A percentile compares a stretch with the other conserved stretches of the same genome.
Evolutionary conservation across 257 asterid genomes (phyloP).

Genomic region (Solanum virginianum): DNA sequence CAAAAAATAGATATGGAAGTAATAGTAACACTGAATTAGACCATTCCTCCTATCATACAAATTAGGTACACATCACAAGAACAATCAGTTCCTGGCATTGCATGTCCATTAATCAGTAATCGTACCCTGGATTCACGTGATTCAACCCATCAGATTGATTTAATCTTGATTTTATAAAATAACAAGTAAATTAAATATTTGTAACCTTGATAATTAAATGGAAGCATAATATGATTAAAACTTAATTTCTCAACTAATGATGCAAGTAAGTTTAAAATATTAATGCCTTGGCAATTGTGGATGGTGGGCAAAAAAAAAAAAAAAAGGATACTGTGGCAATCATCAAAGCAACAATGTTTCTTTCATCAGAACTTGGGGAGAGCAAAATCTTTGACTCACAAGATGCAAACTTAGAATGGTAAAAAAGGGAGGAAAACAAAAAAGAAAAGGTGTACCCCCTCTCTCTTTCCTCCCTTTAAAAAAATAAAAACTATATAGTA

Average conservation of each 20-base stretch:
- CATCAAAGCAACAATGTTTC: slow-evolving; percentile 60
- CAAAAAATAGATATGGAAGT: background rate
- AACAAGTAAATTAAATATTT: background rate
- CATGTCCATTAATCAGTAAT: slow-evolving; percentile 7
- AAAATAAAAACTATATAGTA: background rate
- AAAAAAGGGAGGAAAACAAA: slow-evolving; percentile 13
- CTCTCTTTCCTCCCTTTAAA: background rate
- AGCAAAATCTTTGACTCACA: slow-evolving; percentile 68
- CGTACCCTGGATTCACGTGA: slow-evolving; percentile 35
- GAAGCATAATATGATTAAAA: background rate
- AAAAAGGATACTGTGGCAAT: slow-evolving; percentile 45
- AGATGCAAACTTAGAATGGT: slow-evolving; percentile 40
- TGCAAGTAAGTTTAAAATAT: background rate
- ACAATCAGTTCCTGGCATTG: background rate
- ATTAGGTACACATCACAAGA: background rate
- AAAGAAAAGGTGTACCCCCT: background rate
- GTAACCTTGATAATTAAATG: background rate
- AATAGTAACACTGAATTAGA: background rate
- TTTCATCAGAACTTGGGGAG: slow-evolving; percentile 22
- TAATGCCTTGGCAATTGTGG: background rate
- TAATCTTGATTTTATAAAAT: background rate
- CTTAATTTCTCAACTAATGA: background rate
- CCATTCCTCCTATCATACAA: background rate
- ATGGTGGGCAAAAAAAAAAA: background rate
- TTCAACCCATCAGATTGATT: background rate